Base-by-base conservation (phyloP, 2,329 filamentous ascomycete species). In the Ceratocystis lukuohia region DNA sequence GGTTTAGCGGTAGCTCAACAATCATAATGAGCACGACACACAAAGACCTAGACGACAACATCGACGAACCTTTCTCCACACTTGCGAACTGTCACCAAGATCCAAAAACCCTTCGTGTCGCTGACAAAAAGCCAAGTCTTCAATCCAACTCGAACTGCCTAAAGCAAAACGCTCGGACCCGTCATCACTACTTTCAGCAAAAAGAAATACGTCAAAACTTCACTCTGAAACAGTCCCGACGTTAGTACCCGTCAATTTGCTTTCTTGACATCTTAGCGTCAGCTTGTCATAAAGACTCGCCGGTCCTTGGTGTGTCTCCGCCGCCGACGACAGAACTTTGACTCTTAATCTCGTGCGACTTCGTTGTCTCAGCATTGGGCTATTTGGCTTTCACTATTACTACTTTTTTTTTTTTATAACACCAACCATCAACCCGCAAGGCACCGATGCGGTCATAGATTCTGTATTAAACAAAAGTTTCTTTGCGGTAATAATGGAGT, bases 401-500 rank as follows among this genome's bases (percentile, higher is more conserved):
- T 20, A n/a, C 45, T 48, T 25, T 4, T 37, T 6, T 25, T 25
- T 2, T 37, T 6, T 33, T n/a, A 59, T 37, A 59, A n/a, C 28
- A 30, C 56, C 37, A 15, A 59, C 56, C 28, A 17, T 30, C 2
- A 7, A 17, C 6, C 28, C 53, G 56, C 56, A 59, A 59, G 33
- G 22, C 25, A 59, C 25, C 17, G n/a, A 59, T 59, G 56, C 56
- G 56, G 17, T 30, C 5, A 37, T 37, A 37, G 56, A 20, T 30
- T 20, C 10, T n/a, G 61, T 22, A 10, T 37, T 33, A 12, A n/a
- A 41, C 12, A 63, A 63, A 33, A 33, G 61, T 30, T 30, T 46
- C 37, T 37, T 48, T 50, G 44, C 25, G 33, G 25, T 48, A 48
- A 48, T 63, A 63, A 63, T 63, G 61, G 41, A 48, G 44, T 63